Conservation (phyloP, 345 rosid species). For the Conringia planisiliqua region DNA sequence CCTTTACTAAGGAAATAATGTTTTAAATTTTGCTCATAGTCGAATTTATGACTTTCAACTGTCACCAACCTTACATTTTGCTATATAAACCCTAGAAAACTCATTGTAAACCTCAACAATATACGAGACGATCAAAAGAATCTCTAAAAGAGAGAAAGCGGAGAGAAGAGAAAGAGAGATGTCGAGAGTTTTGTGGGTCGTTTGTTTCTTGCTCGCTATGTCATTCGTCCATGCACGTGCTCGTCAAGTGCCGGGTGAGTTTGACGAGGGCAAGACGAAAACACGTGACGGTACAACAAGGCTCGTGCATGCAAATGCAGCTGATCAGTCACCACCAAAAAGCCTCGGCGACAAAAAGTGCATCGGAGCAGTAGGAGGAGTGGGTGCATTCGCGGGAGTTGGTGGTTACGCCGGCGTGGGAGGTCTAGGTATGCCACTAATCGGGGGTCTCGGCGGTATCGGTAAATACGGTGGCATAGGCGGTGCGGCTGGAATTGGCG, state of each 20-base stretch:
- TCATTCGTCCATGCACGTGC: slow-evolving; percentile 26
- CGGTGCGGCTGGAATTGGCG: slow-evolving; percentile 45
- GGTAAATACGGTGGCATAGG: slow-evolving; percentile 52
- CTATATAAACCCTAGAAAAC: slow-evolving; percentile 37
- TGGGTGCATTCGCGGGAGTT: slow-evolving; percentile 71
- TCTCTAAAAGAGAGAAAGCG: neutral
- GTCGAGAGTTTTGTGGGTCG: slow-evolving; percentile 25
- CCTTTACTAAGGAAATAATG: slow-evolving; percentile 6
- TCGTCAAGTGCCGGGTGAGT: slow-evolving; percentile 26
- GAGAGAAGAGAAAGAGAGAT: neutral
- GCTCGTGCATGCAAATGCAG: slow-evolving; percentile 35
- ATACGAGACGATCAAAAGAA: neutral
- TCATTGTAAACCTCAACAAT: slow-evolving; percentile 19
- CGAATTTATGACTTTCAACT: slow-evolving; percentile 47
- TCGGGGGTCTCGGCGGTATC: slow-evolving; percentile 68
- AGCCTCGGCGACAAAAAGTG: slow-evolving; percentile 58
- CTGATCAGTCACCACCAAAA: slow-evolving; percentile 37
- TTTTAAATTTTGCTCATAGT: slow-evolving; percentile 12
- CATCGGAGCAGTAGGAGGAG: slow-evolving; percentile 40
- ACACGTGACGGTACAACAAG: slow-evolving; percentile 16
- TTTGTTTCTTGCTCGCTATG: slow-evolving; percentile 19
- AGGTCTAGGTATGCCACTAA: slow-evolving; percentile 47
- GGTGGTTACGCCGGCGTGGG: slow-evolving; percentile 67
- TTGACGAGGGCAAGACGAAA: slow-evolving; percentile 2
- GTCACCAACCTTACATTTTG: slow-evolving; percentile 33